Percentiles rank a stretch among this genome's conserved stretches.
These are phyloP conservation scores for Barnettozyma hawaiiensis DNA, from an alignment of 1,139 yeast species.

Conservation along the genomic window DNA sequence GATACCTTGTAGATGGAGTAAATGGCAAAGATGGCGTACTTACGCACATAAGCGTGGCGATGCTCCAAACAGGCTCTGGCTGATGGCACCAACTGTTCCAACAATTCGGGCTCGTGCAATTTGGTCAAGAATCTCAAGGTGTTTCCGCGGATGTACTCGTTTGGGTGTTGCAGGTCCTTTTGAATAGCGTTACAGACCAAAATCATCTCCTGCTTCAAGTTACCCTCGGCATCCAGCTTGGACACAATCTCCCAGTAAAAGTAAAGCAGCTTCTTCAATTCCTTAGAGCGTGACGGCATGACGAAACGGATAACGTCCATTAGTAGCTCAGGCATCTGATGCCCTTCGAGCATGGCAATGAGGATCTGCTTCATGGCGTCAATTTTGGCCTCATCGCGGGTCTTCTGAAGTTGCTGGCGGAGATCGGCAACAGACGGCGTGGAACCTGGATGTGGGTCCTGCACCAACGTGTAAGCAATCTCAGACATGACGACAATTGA, in stretches of 20 bases:
- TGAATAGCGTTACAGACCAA: constrained; percentile 96
- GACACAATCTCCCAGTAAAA: constrained; percentile 99
- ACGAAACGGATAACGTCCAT: constrained; percentile 97
- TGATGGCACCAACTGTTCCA: constrained; percentile 93
- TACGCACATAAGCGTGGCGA: constrained; percentile 96
- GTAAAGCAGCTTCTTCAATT: constrained; percentile 84
- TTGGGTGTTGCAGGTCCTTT: constrained; percentile 96
- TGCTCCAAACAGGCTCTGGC: constrained; percentile 89
- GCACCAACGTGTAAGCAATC: constrained; percentile 63
- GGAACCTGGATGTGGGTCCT: constrained; percentile 66
- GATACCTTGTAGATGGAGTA: constrained; percentile 78
- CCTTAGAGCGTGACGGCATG: constrained; percentile 92
- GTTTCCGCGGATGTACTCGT: constrained; percentile 93
- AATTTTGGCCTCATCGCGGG: constrained; percentile 81
- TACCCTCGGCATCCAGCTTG: constrained; percentile 80
- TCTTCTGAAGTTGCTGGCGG: constrained; percentile 77
- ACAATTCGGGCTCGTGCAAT: constrained; percentile 84
- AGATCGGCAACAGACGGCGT: constrained; percentile 73
- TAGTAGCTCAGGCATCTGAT: constrained; percentile 87
- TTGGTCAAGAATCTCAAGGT: constrained; percentile 89
- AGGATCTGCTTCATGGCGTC: constrained; percentile 87
- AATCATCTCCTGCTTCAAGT: constrained; percentile 97
- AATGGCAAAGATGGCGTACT: constrained; percentile 92
- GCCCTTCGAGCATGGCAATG: constrained; percentile 86
- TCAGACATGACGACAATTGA: constrained; percentile 19